Evolutionary conservation across 768 basidiomycete species (phyloP).

Genomic region (Tulasnella calospora): DNA sequence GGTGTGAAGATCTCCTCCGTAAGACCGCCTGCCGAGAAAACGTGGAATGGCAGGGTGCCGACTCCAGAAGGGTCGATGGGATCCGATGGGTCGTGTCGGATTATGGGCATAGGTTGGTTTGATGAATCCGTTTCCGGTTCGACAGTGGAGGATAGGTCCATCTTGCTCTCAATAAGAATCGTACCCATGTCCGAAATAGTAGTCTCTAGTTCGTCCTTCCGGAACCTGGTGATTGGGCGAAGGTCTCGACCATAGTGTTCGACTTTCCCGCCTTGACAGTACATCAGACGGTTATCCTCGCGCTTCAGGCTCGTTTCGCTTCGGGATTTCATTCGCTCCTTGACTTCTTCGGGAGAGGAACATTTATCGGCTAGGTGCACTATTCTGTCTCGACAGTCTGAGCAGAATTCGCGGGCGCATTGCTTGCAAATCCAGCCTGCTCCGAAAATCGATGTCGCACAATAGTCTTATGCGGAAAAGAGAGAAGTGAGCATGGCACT

Average conservation of each 20-base stretch:
- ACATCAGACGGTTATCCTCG: slow-evolving; percentile 14
- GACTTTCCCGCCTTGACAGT: slow-evolving; percentile 35
- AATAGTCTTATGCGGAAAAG: slow-evolving; percentile 61
- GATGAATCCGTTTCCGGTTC: neutral
- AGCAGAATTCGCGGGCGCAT: slow-evolving; percentile 86
- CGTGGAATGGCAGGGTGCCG: slow-evolving; percentile 46
- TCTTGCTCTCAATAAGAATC: slow-evolving; percentile 38
- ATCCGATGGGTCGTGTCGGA: neutral
- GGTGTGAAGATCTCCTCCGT: slow-evolving; percentile 57
- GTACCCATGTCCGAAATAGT: slow-evolving; percentile 67
- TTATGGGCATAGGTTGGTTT: neutral
- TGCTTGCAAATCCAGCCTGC: slow-evolving; percentile 85
- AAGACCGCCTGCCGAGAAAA: slow-evolving; percentile 48
- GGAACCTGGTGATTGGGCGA: slow-evolving; percentile 76
- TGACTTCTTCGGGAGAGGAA: slow-evolving; percentile 42
- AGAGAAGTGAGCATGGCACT: neutral
- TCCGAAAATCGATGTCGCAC: slow-evolving; percentile 89
- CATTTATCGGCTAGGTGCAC: slow-evolving; percentile 54
- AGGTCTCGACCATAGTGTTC: slow-evolving; percentile 67
- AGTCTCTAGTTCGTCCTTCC: slow-evolving; percentile 53
- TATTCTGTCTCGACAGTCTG: slow-evolving; percentile 73
- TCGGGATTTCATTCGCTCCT: neutral
- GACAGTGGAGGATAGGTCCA: neutral
- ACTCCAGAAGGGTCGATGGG: slow-evolving; percentile 38
- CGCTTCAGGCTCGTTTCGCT: neutral